Base-by-base conservation (phyloP, 2,329 filamentous ascomycete species). In the Fusarium transvaalense region DNA sequence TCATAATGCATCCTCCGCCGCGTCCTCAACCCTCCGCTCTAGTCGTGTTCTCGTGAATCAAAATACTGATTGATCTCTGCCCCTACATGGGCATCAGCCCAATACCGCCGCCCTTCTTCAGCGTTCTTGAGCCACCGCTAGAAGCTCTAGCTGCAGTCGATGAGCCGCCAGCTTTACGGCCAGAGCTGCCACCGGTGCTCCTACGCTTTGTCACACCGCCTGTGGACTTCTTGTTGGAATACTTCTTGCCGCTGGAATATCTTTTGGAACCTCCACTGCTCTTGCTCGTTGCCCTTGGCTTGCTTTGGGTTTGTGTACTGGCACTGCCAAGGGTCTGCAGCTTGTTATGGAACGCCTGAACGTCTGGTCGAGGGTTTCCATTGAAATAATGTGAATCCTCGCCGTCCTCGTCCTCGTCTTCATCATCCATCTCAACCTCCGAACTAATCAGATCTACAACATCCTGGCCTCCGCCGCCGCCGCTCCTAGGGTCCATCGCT, bases 361-460 rank as follows among this genome's bases (percentile, higher is more conserved):
- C 78, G 15, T 79, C 74, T 13, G 76, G 66, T 10, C 67, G 53
- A 7, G 75, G 48, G 38, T 59, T 66, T 25, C 64, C 48, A 35
- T 73, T 71, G 63, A 87, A 88, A 74, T 84, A 88, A 55, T 81
- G 82, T 3, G 85, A 88, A 29, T 79, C 73, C 54, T 81, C 79
- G 17, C 79, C 79, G 1, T 77, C 77, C 15, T 77, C 79, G 2
- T 79, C 78, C 23, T 79, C 76, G 5, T 78, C 79, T 39, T 51
- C 32, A 3, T 82, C 76, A 17, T 82, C 77, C 51, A 75, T 68
- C 31, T 80, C 79, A 19, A 78, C 65, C 25, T 80, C 82, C 4
- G 82, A 83, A 68, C 83, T 85, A 64, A 88, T 83, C 25, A 90
- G 79, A 66, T 89, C 85, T 29, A 89, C 86, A 29, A 88, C 77